These are phyloP conservation scores for Aspergillus baeticus DNA, from an alignment of 495 filamentous ascomycete species.

Conservation along the genomic window DNA sequence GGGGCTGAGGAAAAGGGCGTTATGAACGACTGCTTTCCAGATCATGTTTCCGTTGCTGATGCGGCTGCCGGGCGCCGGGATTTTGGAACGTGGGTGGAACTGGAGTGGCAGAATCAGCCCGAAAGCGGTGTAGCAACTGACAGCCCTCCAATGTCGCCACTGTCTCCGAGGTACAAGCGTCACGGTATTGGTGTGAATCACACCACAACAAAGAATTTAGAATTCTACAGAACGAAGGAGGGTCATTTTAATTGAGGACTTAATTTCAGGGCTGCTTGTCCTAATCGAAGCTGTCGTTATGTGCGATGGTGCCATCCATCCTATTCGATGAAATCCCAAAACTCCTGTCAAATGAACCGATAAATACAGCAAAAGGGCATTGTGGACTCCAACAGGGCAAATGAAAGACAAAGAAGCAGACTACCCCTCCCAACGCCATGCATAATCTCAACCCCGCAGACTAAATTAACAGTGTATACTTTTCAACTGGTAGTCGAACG, in stretches of 20 bases:
- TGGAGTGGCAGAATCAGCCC: slow-evolving; percentile 14
- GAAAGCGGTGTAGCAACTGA: slow-evolving; percentile 9
- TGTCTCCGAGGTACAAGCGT: no score
- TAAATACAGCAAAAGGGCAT: slow-evolving; percentile 15
- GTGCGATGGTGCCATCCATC: neutral
- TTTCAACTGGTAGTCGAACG: slow-evolving; percentile 6
- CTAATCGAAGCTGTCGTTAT: slow-evolving; percentile 8
- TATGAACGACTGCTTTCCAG: slow-evolving; percentile 46
- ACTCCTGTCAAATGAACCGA: slow-evolving; percentile 12
- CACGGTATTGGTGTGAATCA: no score
- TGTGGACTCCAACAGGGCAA: neutral
- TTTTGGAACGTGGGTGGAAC: neutral
- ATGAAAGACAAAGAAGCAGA: slow-evolving; percentile 2
- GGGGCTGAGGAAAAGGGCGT: slow-evolving; percentile 38
- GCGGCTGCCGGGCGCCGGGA: neutral
- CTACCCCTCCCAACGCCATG: slow-evolving; percentile 8
- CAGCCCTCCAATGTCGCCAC: no score
- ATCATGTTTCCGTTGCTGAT: slow-evolving; percentile 22
- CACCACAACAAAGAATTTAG: no score
- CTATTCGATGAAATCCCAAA: slow-evolving; percentile 10
- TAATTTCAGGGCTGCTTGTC: neutral
- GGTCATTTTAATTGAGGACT: neutral
- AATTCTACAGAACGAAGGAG: no score
- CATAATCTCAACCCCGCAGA: slow-evolving; percentile 9
- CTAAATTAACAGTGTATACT: slow-evolving; percentile 4